A percentile compares a stretch with the other conserved stretches of the same genome.
Evolutionary conservation across 2,329 filamentous ascomycete species (phyloP).

Genomic region (Fusarium tjaetaba): DNA sequence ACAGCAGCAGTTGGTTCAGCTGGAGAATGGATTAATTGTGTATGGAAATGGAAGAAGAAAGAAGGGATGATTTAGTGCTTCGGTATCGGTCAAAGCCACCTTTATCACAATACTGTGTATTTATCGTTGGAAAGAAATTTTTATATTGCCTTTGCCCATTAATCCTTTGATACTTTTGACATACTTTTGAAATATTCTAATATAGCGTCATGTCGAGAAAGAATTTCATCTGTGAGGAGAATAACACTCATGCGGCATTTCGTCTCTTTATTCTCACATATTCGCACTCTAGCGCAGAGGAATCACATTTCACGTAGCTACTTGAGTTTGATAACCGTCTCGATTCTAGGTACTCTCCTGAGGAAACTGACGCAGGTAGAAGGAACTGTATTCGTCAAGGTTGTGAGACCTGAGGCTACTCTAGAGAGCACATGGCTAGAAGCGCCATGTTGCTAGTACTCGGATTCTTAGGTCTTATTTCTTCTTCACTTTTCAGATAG

Average conservation of each 20-base stretch:
- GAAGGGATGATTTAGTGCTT: constrained; percentile 10
- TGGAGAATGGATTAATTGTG: constrained; percentile 18
- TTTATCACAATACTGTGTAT: constrained; percentile 14
- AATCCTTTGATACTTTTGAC: background rate
- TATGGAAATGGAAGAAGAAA: constrained; percentile 17
- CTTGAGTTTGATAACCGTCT: background rate
- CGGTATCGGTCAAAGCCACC: background rate
- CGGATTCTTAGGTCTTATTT: background rate
- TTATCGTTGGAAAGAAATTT: constrained; percentile 12
- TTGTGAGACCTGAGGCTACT: background rate
- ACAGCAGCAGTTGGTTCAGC: background rate
- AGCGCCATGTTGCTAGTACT: background rate
- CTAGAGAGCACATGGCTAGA: background rate
- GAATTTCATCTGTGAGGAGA: background rate
- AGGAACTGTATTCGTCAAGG: background rate
- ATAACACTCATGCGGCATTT: background rate
- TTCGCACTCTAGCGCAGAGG: background rate
- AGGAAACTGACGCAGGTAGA: background rate
- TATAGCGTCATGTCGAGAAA: background rate
- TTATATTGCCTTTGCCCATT: background rate
- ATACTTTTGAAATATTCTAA: background rate
- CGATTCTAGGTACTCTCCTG: background rate
- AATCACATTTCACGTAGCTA: background rate
- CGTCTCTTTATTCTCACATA: background rate
- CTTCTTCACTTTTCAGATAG: background rate